A percentile compares a stretch with the other conserved stretches of the same genome.
Evolutionary conservation across 2,329 filamentous ascomycete genomes (phyloP).

Genomic region (Clathrospora elynae): DNA sequence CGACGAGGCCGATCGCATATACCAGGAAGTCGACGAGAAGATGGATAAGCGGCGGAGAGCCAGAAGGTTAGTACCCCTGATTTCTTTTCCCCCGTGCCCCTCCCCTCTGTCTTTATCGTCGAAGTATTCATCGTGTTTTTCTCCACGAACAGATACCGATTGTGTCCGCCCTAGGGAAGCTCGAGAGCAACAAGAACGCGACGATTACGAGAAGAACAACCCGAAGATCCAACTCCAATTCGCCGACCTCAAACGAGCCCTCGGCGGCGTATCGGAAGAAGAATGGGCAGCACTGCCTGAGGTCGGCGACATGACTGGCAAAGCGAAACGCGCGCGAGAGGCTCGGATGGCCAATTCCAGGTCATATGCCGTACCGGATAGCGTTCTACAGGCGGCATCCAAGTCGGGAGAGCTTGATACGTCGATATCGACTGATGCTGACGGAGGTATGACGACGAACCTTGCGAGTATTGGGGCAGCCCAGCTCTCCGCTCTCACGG

Average conservation of each 20-base stretch:
- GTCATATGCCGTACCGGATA: conserved; percentile 97
- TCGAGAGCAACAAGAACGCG: conserved; percentile 85
- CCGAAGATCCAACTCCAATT: conserved; percentile 99
- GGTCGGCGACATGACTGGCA: conserved; percentile 94
- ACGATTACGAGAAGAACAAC: conserved; percentile 96
- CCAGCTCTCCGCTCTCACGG: conserved; percentile 92
- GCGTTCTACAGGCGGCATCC: conserved; percentile 84
- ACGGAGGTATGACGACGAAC: conserved; percentile 86
- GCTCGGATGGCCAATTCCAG: conserved; percentile 68
- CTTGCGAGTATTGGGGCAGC: conserved; percentile 97
- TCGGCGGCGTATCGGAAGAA: conserved; percentile 87
- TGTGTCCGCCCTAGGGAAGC: conserved; percentile 79
- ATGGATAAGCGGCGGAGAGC: conserved; percentile 89
- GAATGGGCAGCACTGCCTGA: conserved; percentile 97
- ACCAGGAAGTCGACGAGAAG: conserved; percentile 92
- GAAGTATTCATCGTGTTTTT: conserved; percentile 68
- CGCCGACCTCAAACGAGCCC: conserved; percentile 88
- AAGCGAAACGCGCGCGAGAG: conserved; percentile 84
- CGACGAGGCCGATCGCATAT: conserved; percentile 95
- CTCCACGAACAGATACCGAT: conserved; percentile 76
- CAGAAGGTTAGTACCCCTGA: conserved; percentile 73
- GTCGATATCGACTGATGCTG: conserved; percentile 71
- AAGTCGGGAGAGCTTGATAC: conserved; percentile 82
- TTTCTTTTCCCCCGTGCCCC: conserved; percentile 28
- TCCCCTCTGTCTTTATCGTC: conserved; percentile 38